Percentiles rank a stretch among this genome's conserved stretches.
phyloP scores from a whole-genome alignment of 2,329 filamentous ascomycete genomes.

The Claviceps arundinis region DNA sequence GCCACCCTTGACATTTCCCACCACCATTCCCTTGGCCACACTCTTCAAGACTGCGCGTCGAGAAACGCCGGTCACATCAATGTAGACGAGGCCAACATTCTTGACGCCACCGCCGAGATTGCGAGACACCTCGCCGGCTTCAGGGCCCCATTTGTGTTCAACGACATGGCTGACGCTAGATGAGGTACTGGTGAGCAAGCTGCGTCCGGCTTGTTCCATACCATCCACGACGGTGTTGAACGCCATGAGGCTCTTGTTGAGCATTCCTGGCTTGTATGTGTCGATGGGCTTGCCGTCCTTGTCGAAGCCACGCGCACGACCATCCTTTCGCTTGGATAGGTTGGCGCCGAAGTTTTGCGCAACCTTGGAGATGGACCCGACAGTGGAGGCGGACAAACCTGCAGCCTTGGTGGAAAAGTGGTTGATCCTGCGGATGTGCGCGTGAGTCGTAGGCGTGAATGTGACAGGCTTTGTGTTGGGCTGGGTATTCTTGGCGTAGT shows the following conservation, averaged over 20 bases:
- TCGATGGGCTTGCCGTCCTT: constrained; percentile 53
- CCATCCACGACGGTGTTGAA: constrained; percentile 92
- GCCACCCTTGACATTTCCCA: constrained; percentile 63
- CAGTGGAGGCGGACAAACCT: constrained; percentile 69
- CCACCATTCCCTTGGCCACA: constrained; percentile 92
- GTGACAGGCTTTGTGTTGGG: constrained; percentile 70
- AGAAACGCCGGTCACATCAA: constrained; percentile 88
- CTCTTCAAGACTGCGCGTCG: constrained; percentile 82
- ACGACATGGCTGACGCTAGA: constrained; percentile 76
- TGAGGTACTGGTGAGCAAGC: constrained; percentile 60
- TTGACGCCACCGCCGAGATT: constrained; percentile 76
- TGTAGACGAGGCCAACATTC: constrained; percentile 94
- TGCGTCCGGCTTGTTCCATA: constrained; percentile 74
- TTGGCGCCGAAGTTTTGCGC: constrained; percentile 83
- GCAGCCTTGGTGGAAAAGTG: constrained; percentile 72
- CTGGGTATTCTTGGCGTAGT: constrained; percentile 67
- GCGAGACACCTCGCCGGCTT: constrained; percentile 67
- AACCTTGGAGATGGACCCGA: constrained; percentile 68
- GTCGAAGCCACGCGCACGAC: constrained; percentile 46
- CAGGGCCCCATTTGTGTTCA: constrained; percentile 73
- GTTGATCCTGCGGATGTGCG: constrained; percentile 77
- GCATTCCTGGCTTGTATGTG: constrained; percentile 72
- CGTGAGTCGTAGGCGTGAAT: constrained; percentile 75
- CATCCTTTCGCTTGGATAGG: constrained; percentile 41
- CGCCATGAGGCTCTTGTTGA: constrained; percentile 95